Conservation (phyloP, 148 eudicot genomes). For the Rhododendron simsii region DNA sequence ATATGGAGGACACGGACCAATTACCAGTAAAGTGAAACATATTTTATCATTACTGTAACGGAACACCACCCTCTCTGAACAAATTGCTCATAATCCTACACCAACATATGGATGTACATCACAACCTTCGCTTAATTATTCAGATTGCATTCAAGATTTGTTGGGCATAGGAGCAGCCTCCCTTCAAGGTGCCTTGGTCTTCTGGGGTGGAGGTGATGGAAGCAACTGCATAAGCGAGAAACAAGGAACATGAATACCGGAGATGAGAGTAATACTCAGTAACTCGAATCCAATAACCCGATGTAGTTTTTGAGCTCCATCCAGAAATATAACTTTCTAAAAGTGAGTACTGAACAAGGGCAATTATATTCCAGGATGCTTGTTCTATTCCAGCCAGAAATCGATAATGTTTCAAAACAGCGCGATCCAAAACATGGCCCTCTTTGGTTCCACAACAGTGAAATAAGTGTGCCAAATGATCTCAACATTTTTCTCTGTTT, state of each 20-base stretch:
- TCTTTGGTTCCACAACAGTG: background rate
- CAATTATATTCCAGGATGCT: background rate
- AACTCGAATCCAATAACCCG: background rate
- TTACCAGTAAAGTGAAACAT: background rate
- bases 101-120: conserved; percentile 10
- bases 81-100: conserved; percentile 16
- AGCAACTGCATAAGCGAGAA: conserved; percentile 50
- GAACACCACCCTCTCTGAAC: background rate
- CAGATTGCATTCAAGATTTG: conserved; percentile 12
- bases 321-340: background rate
- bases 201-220: conserved; percentile 45
- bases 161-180: conserved; percentile 1
- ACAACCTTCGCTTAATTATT: conserved; percentile 21
- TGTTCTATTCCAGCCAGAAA: background rate
- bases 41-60: background rate
- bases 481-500: background rate
- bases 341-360: background rate
- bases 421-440: background rate
- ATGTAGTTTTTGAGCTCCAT: background rate
- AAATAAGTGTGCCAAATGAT: background rate
- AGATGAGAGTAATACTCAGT: background rate
- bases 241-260: background rate
- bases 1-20: background rate
- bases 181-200: conserved; percentile 53
- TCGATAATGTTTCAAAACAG: background rate